These are phyloP conservation scores for Trichosporon ovoides DNA, from an alignment of 1,284 basidiomycete genomes.

Conservation along the genomic window DNA sequence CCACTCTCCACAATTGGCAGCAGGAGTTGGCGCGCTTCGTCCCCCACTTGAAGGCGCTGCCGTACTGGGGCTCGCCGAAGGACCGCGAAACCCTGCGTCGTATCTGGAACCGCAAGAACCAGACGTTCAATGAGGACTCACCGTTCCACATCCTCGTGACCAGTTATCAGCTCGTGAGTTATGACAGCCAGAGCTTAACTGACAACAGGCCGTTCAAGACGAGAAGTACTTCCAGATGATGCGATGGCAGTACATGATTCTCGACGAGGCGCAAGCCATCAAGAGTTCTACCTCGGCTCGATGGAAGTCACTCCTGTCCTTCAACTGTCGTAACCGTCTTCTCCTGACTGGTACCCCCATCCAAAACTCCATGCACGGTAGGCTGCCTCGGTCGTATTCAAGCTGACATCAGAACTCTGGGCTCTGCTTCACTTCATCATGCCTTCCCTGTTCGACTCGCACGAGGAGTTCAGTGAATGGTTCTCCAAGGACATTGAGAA, in stretches of 20 bases:
- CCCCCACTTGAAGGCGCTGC: slow-evolving; percentile 85
- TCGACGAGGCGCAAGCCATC: slow-evolving; percentile 99
- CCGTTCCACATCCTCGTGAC: slow-evolving; percentile 97
- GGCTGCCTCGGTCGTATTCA: slow-evolving; percentile 22
- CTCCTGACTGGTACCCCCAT: slow-evolving; percentile 97
- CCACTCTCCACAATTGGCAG: slow-evolving; percentile 99
- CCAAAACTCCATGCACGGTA: slow-evolving; percentile 99
- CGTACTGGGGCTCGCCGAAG: slow-evolving; percentile 98
- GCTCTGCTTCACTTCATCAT: slow-evolving; percentile 99
- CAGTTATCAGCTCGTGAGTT: slow-evolving; percentile 84
- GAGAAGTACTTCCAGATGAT: slow-evolving; percentile 97
- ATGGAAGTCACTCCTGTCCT: slow-evolving; percentile 95
- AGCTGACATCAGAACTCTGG: slow-evolving; percentile 75
- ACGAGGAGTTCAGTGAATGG: slow-evolving; percentile 99
- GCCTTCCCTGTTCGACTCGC: slow-evolving; percentile 98
- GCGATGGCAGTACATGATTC: slow-evolving; percentile 99
- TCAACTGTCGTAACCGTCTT: slow-evolving; percentile 93
- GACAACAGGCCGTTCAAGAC: slow-evolving; percentile 79
- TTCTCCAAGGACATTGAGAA: slow-evolving; percentile 99
- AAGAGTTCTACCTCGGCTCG: slow-evolving; percentile 96
- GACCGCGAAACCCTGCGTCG: slow-evolving; percentile 91
- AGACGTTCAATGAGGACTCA: slow-evolving; percentile 90
- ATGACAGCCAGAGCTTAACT: background rate
- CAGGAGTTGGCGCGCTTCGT: slow-evolving; percentile 96
- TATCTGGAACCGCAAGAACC: slow-evolving; percentile 98